phyloP scores from a whole-genome alignment of 1,284 basidiomycete species.

The Ganoderma multipileum region DNA sequence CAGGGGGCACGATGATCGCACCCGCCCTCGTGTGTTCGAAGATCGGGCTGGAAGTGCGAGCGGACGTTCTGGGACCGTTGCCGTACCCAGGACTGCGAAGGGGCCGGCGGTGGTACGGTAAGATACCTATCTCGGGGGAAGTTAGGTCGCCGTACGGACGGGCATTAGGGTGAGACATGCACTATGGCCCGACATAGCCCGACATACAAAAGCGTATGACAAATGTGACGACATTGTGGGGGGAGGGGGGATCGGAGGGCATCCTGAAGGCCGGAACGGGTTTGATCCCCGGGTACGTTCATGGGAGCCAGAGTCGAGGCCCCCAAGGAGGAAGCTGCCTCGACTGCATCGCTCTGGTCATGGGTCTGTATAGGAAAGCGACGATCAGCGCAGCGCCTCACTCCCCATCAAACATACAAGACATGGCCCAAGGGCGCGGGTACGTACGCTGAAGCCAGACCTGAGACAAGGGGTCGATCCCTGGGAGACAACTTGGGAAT shows the following conservation, averaged over 20 bases:
- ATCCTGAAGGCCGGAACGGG: not conserved
- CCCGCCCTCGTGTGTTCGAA: not conserved
- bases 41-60: not conserved
- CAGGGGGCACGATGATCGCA: not conserved
- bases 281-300: not conserved
- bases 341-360: not conserved
- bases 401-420: not conserved
- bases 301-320: not conserved
- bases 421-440: not conserved
- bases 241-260: not conserved
- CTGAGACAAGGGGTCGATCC: not conserved
- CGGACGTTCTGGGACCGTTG: not conserved
- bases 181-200: not conserved
- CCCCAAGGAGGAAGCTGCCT: not conserved
- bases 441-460: not conserved
- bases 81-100: not conserved
- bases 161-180: not conserved
- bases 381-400: not conserved
- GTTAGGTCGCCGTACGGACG: not conserved
- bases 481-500: not conserved
- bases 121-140: not conserved
- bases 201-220: not conserved
- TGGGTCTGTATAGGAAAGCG: not conserved
- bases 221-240: constrained; percentile 1
- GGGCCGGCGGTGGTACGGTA: not conserved